These are phyloP conservation scores for Hanseniaspora thailandica DNA, from an alignment of 805 yeast species.

Conservation along the genomic window DNA sequence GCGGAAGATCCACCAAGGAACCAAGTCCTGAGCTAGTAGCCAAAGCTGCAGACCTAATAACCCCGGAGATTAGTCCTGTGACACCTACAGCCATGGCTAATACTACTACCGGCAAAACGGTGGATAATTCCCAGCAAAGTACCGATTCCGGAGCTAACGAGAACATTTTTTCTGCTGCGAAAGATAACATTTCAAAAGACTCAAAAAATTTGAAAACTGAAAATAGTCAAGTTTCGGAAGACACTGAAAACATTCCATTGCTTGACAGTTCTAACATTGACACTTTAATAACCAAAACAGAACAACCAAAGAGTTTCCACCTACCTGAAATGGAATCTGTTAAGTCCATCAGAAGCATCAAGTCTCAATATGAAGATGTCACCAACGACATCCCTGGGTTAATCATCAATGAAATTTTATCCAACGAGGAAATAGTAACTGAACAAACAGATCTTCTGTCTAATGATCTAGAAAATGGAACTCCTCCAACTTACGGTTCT, in stretches of 20 bases:
- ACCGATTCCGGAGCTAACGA: not conserved
- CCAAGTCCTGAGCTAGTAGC: not conserved
- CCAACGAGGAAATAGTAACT: conserved; percentile 23
- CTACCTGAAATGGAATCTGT: conserved; percentile 7
- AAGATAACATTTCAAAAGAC: not conserved
- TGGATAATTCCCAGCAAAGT: not conserved
- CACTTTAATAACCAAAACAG: not conserved
- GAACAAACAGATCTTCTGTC: not conserved
- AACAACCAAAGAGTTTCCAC: not conserved
- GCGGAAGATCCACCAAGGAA: not conserved
- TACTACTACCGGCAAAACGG: not conserved
- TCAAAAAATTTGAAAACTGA: not conserved
- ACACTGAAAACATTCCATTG: not conserved
- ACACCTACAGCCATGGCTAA: not conserved
- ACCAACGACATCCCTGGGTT: conserved; percentile 28
- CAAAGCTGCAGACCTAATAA: not conserved
- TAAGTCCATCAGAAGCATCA: conserved; percentile 1
- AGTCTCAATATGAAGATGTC: conserved; percentile 24
- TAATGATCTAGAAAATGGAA: not conserved
- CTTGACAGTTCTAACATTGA: not conserved
- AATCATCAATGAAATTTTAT: conserved; percentile 25
- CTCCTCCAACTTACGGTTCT: not conserved
- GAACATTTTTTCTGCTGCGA: not conserved
- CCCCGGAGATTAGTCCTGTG: not conserved
- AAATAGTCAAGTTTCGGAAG: not conserved